A percentile compares a stretch with the other conserved stretches of the same genome.
Conservation (phyloP, 2,329 filamentous ascomycete genomes). For the Stachybotrys elegans region DNA sequence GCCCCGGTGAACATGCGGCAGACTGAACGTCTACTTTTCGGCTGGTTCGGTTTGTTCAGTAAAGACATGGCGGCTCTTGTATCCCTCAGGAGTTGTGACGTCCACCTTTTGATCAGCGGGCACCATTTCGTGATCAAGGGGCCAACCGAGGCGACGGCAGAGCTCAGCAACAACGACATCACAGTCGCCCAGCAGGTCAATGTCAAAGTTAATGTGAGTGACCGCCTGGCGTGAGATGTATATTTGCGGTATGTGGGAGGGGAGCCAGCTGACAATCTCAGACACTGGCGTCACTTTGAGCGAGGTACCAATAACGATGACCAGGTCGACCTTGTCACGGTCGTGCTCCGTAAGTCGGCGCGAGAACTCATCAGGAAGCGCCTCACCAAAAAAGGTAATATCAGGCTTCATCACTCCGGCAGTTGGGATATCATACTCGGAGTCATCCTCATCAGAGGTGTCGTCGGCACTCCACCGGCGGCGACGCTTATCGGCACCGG, state of each 20-base stretch:
- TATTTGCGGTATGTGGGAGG: conserved; percentile 77
- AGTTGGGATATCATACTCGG: conserved; percentile 51
- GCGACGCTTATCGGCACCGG: conserved; percentile 33
- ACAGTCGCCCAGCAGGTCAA: conserved; percentile 92
- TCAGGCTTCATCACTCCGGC: conserved; percentile 92
- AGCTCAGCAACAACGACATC: conserved; percentile 87
- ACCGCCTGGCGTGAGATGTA: conserved; percentile 85
- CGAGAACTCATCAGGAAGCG: conserved; percentile 78
- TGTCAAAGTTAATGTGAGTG: conserved; percentile 88
- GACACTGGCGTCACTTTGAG: conserved; percentile 94
- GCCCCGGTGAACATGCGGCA: no score
- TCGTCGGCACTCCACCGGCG: conserved; percentile 32
- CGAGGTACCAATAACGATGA: conserved; percentile 93
- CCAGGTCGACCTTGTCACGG: conserved; percentile 73
- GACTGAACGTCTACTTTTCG: no score
- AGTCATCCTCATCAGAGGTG: conserved; percentile 37
- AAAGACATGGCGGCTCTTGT: conserved; percentile 32
- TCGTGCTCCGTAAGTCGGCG: conserved; percentile 77
- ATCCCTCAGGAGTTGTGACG: conserved; percentile 35
- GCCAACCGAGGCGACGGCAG: conserved; percentile 76
- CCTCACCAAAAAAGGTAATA: conserved; percentile 96
- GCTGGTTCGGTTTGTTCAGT: no score
- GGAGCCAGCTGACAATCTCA: conserved; percentile 79
- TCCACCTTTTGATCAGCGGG: conserved; percentile 59
- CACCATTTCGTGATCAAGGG: conserved; percentile 77